phyloP scores from a whole-genome alignment of 2,329 filamentous ascomycete species.

The Fusarium burgessii region DNA sequence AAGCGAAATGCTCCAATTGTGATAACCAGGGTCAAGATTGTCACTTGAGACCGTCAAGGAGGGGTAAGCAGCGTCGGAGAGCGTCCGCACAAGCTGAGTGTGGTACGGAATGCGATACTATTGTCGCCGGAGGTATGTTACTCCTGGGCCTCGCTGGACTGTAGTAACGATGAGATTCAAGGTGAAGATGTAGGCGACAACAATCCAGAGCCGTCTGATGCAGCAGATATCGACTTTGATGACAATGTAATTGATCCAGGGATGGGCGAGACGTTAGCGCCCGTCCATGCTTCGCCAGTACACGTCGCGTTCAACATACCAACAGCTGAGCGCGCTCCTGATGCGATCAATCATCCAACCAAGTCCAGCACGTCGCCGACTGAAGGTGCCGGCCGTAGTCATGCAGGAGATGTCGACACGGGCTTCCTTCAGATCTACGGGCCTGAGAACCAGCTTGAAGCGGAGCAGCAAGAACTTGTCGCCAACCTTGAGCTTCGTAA shows the following conservation, averaged over 20 bases:
- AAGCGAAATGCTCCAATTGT: slow-evolving; percentile 48
- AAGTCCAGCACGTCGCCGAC: slow-evolving; percentile 37
- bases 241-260: background rate
- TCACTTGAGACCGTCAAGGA: slow-evolving; percentile 47
- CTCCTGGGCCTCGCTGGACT: background rate
- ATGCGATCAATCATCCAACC: slow-evolving; percentile 1
- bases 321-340: background rate
- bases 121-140: background rate
- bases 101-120: background rate
- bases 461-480: slow-evolving; percentile 47
- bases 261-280: slow-evolving; percentile 9
- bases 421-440: slow-evolving; percentile 52
- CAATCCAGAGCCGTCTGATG: background rate
- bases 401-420: slow-evolving; percentile 51
- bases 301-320: slow-evolving; percentile 6
- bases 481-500: slow-evolving; percentile 43
- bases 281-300: background rate
- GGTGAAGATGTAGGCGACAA: background rate
- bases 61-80: slow-evolving; percentile 39
- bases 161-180: background rate
- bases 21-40: slow-evolving; percentile 44
- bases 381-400: slow-evolving; percentile 41
- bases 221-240: background rate
- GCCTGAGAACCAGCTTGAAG: slow-evolving; percentile 49
- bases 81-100: background rate